Conservation (phyloP, 352 stramenopile species). For the Phytopythium ostracodes region DNA sequence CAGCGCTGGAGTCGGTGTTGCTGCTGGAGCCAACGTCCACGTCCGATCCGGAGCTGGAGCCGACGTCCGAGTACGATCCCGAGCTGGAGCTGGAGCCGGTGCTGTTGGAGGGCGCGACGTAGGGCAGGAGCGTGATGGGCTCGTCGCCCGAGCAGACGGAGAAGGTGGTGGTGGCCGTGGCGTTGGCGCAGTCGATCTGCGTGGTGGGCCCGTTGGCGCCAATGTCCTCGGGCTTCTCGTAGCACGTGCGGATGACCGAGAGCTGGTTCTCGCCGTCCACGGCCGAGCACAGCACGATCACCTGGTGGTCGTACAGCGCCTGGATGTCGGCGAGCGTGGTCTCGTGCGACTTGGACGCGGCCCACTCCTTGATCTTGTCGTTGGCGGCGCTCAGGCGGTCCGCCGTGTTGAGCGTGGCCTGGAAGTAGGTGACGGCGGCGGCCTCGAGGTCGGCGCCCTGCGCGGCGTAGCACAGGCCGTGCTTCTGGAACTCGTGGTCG, state of each 20-base stretch:
- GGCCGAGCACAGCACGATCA: conserved; percentile 67
- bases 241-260: conserved; percentile 67
- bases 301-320: conserved; percentile 51
- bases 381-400: conserved; percentile 29
- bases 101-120: conserved; percentile 22
- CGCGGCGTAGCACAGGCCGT: conserved; percentile 71
- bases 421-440: conserved; percentile 61
- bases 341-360: conserved; percentile 21
- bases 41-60: neutral
- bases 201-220: conserved; percentile 27
- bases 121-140: conserved; percentile 42
- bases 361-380: conserved; percentile 57
- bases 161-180: conserved; percentile 41
- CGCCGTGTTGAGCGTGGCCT: conserved; percentile 48
- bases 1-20: neutral
- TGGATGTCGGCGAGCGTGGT: conserved; percentile 33
- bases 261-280: conserved; percentile 57
- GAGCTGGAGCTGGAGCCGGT: conserved; percentile 1
- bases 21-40: neutral
- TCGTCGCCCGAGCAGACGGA: conserved; percentile 35
- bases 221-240: conserved; percentile 27
- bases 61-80: neutral
- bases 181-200: conserved; percentile 46
- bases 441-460: conserved; percentile 43
- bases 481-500: conserved; percentile 84